Conservation (phyloP, 208 protist species). For the Entamoeba nuttalli region DNA sequence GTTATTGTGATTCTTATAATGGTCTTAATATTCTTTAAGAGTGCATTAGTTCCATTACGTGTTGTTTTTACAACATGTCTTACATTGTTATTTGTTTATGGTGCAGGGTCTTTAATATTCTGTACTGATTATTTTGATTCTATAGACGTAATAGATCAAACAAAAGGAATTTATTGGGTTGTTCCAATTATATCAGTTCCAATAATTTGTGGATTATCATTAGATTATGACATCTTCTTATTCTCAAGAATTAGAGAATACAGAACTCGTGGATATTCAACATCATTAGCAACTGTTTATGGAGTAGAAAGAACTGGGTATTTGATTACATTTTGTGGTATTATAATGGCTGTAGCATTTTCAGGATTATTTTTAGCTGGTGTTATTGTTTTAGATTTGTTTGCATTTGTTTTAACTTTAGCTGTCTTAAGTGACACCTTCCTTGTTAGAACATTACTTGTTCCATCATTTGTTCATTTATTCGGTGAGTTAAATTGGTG, state of each 20-base stretch:
- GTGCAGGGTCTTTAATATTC: slow-evolving; percentile 33
- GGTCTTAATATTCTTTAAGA: slow-evolving; percentile 34
- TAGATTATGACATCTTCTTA: slow-evolving; percentile 53
- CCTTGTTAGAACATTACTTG: slow-evolving; percentile 38
- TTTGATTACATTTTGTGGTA: slow-evolving; percentile 46
- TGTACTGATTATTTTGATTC: background rate
- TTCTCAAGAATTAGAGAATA: slow-evolving; percentile 31
- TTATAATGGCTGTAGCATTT: slow-evolving; percentile 51
- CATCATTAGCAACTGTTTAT: slow-evolving; percentile 6
- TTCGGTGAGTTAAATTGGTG: slow-evolving; percentile 41
- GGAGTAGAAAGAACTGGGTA: slow-evolving; percentile 28
- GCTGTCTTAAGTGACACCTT: slow-evolving; percentile 46
- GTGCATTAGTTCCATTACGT: slow-evolving; percentile 35
- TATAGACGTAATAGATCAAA: slow-evolving; percentile 10
- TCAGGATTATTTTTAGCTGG: slow-evolving; percentile 33
- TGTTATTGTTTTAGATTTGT: slow-evolving; percentile 29
- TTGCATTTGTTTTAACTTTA: slow-evolving; percentile 41
- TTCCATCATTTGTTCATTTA: slow-evolving; percentile 34
- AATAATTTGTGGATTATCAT: slow-evolving; percentile 41
- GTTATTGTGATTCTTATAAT: slow-evolving; percentile 28
- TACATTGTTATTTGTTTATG: slow-evolving; percentile 31
- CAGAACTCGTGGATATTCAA: background rate
- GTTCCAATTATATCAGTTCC: slow-evolving; percentile 32
- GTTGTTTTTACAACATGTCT: slow-evolving; percentile 34
- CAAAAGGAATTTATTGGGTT: slow-evolving; percentile 25